Base-by-base conservation (phyloP, 164 flowering plant genomes). In the Protea cynaroides region DNA sequence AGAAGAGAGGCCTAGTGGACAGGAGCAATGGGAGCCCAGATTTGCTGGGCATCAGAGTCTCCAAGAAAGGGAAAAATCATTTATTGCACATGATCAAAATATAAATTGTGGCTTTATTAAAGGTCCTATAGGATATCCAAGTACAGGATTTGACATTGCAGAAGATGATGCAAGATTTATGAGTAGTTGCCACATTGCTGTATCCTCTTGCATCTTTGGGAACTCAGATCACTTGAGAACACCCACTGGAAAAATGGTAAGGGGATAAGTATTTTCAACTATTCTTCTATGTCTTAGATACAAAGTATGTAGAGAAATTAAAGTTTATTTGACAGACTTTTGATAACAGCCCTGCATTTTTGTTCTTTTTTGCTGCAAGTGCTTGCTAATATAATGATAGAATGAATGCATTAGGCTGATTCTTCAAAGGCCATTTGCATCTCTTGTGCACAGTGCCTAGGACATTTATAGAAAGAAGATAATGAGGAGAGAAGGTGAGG, bases 151-250 rank as follows among this genome's bases (percentile, higher is more conserved):
- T 81, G 97, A 94, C 78, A 74, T 94, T 80, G 81, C 92, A 34
- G 96, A 94, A 80, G 95, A 94, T 84, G 98, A 94, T 77, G 73
- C 69, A 57, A 83, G 78, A 67, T 91, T 79, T 72, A 85, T 90
- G 67, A 82, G 88, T 56, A 83, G 83, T 71, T 94, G 98, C 76
- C 97, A 90, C 75, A 83, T 91, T 75, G 98, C 98, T 69, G 98
- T 94, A n/a, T 71, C 83, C 57, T 94, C 98, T 34, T 94, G 98
- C 84, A 94, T 94, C 56, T 94, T 94, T 82, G 98, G 97, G 55
- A 94, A 86, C 76, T 94, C 98, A 47, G 97, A 94, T 76, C 86
- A 84, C 63, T 69, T 94, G 77, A 82, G 95, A 74, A 66, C 81
- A 56, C 96, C 98, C 29, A 73, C 69, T 37, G 77, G 81, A 68